Evolutionary conservation across 1,284 basidiomycete genomes (phyloP), one percentile per base, ranked within the genome.

Genomic region (Erythrobasidium hasegawianum): DNA sequence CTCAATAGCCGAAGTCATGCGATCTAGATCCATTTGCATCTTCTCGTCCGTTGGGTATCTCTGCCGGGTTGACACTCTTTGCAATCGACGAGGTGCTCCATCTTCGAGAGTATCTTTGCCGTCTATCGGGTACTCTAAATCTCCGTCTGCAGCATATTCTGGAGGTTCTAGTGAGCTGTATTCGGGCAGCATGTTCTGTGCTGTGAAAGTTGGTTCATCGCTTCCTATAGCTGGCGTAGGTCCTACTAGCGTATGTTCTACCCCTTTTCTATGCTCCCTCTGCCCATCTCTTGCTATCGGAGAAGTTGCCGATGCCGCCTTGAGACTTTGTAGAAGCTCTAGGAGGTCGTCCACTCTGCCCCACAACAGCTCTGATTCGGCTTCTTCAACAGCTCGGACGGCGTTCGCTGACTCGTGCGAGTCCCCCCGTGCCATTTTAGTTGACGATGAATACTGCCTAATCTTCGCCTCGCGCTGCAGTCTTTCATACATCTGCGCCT

Each of bases 1-100:
- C 74, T 93, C 91, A 70, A 96, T 93, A 20, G 91, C 90, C 74
- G 84, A 82, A 0, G 88, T 85, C 45, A 95, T 85, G 4, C 83
- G 82, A 71, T 94, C 90, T 20, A 95, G 80, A 73, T 95, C 92
- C 75, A 86, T 80, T 60, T 81, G 82, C 84, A 85, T 86, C 78
- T 87, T 89, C 75, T 90, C 88, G 74, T 81, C 59, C 14, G 59
- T 27, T 5, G 52, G 26, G 40, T 14, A 40, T 16, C 20, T 26
- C 24, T 16, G 29, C 22, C 13, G 54, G 4, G 43, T 47, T 5
- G n/a, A 5, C n/a, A 47, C 43, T n/a, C 43, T n/a, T n/a, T 24
- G 16, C 43, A 47, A 47, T 33, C 33, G 33, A 5, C 33, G 33
- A 26, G 26, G 18, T 14, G n/a, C 39, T 20, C 13, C 16, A 3